A percentile compares a stretch with the other conserved stretches of the same genome.
Conservation (phyloP, 768 basidiomycete genomes). For the Collybiopsis luxurians region DNA sequence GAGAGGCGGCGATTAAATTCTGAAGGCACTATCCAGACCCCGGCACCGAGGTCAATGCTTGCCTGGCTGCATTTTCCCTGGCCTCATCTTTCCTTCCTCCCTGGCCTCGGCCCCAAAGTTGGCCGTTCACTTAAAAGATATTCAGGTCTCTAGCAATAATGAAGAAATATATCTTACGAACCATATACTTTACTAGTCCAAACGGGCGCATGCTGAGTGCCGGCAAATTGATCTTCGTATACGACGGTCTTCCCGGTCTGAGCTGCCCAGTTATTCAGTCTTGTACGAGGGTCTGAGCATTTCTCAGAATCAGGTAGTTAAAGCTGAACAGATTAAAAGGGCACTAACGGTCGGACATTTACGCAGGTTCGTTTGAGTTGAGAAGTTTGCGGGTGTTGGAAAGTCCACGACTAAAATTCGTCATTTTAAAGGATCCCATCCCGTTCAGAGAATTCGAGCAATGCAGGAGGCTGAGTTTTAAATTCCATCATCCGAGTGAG, state of each 20-base stretch:
- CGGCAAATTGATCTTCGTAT: background rate
- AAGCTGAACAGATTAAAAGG: too few species aligned
- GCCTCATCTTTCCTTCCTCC: background rate
- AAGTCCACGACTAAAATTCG: background rate
- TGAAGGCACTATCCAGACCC: too few species aligned
- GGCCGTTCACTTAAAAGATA: background rate
- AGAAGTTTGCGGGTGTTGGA: background rate
- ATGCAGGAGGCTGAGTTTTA: too few species aligned
- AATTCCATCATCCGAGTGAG: too few species aligned
- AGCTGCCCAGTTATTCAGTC: background rate
- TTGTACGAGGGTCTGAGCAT: background rate
- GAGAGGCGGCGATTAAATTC: too few species aligned
- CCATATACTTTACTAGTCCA: background rate
- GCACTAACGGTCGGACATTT: too few species aligned
- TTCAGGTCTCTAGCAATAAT: background rate
- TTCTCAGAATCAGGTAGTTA: too few species aligned
- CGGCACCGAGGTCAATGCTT: too few species aligned
- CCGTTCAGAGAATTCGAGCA: too few species aligned
- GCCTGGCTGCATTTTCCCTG: too few species aligned
- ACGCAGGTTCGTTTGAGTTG: background rate
- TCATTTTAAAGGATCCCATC: too few species aligned
- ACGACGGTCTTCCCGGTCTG: background rate
- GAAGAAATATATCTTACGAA: background rate
- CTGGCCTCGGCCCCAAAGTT: background rate
- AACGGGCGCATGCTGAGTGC: background rate